Evolutionary conservation across 2,329 filamentous ascomycete species (phyloP).

Genomic region (Shiraia bambusicola): DNA sequence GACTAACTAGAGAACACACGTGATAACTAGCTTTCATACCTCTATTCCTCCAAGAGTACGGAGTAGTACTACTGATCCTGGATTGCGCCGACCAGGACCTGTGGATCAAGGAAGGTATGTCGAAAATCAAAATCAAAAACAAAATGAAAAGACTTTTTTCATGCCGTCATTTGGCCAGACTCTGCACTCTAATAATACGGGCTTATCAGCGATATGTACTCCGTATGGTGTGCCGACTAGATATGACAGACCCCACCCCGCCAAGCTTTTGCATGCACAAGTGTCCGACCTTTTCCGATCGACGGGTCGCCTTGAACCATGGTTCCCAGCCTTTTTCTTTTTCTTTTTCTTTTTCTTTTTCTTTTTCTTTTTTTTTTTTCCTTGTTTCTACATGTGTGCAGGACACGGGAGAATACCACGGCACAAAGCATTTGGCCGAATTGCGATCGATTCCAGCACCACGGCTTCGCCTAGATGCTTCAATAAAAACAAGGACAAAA

Average conservation of each 20-base stretch:
- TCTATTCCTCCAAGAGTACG: no score
- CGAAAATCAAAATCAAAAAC: no score
- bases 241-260: no score
- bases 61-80: neutral
- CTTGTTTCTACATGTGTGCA: neutral
- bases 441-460: no score
- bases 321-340: conserved; percentile 35
- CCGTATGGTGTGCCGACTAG: neutral
- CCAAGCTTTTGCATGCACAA: no score
- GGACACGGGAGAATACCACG: neutral
- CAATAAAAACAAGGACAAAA: no score
- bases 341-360: neutral
- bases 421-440: no score
- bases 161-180: neutral
- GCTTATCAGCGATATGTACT: neutral
- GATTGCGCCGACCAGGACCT: neutral
- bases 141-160: neutral
- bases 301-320: no score
- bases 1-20: no score
- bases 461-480: no score
- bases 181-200: neutral
- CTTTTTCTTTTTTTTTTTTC: conserved; percentile 2
- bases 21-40: no score
- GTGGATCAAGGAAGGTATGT: neutral
- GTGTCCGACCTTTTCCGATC: no score